Evolutionary conservation across 73 alveolate species (phyloP), one percentile per base, ranked within the genome.

Genomic region (Diophrys sp.): DNA sequence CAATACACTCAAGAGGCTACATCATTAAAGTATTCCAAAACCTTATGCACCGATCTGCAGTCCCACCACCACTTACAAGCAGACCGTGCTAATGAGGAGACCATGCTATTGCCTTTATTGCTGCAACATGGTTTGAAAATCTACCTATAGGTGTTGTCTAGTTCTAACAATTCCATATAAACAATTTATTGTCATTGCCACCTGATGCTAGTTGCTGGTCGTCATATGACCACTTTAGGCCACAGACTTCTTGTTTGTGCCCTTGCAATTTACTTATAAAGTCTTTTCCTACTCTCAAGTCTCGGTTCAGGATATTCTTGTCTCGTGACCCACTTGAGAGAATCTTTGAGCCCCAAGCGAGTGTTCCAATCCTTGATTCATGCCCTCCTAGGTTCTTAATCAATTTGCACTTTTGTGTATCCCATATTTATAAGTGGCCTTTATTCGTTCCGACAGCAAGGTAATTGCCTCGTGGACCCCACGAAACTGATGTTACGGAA

Each of bases 41-140:
- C 32, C 99, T 83, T 27, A 98, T 98, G 81, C 98, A 90, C 80
- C 98, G 84, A 93, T 98, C 99, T 0, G 99, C 99, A 18, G 99
- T 95, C 25, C 99, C 99, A 14, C 99, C 99, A 27, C 99, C 99
- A 23, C 95, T 80, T 0, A 98, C 99, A 69, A 98, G 71, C 44
- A 97, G 85, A 44, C 99, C 98, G 91, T 90, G 98, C 85, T 98
- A 94, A 88, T 98, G 99, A 8, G 99, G 99, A 26, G 99, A 94
- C 99, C 99, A 98, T 0, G 99, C 99, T 14, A 98, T 91, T 27
- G 99, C 99, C 83, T 98, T 98, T 23, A 98, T 99, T 0, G 99
- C 99, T 0, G 99, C 99, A 56, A 81, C 80, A 84, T 98, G 99
- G 75, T 90, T 89, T 31, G 85, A 77, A 83, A 95, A 93, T 74